Percentiles rank a stretch among this genome's conserved stretches.
phyloP scores from a whole-genome alignment of 305 asterid genomes.

The Fraxinus baroniana region DNA sequence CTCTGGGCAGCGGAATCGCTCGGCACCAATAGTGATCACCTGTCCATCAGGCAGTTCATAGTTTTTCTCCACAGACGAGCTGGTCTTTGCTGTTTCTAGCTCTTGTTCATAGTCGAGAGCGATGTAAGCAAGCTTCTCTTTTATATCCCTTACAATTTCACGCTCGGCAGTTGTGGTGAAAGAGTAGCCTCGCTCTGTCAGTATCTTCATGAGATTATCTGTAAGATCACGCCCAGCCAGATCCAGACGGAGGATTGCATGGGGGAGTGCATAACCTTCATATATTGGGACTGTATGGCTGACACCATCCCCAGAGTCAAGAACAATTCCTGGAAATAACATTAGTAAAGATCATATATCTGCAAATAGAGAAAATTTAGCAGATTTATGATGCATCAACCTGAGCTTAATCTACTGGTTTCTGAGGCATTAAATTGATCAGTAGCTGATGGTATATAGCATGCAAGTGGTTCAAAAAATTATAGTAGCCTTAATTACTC shows the following conservation, averaged over 20 bases:
- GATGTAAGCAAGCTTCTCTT: conserved; percentile 28
- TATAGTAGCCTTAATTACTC: background rate
- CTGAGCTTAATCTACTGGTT: background rate
- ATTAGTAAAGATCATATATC: background rate
- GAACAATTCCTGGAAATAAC: conserved; percentile 26
- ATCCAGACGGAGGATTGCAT: conserved; percentile 35
- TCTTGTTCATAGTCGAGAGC: conserved; percentile 32
- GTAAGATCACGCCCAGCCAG: conserved; percentile 35
- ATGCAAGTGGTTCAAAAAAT: background rate
- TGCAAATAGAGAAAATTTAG: background rate
- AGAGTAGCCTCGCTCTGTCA: conserved; percentile 32
- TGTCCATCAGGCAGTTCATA: conserved; percentile 47
- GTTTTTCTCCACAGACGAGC: conserved; percentile 37
- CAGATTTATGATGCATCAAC: background rate
- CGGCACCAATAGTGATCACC: conserved; percentile 40
- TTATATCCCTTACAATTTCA: conserved; percentile 33
- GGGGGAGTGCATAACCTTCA: conserved; percentile 36
- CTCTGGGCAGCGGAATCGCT: conserved; percentile 55
- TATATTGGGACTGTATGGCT: conserved; percentile 33
- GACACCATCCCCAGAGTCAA: conserved; percentile 33
- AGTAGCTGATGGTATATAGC: background rate
- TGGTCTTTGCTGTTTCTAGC: conserved; percentile 31
- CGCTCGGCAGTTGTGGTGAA: conserved; percentile 34
- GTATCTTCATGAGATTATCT: conserved; percentile 28
- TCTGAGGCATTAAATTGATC: background rate